Evolutionary conservation across 768 basidiomycete species (phyloP).

Genomic region (Pisolithus tinctorius): DNA sequence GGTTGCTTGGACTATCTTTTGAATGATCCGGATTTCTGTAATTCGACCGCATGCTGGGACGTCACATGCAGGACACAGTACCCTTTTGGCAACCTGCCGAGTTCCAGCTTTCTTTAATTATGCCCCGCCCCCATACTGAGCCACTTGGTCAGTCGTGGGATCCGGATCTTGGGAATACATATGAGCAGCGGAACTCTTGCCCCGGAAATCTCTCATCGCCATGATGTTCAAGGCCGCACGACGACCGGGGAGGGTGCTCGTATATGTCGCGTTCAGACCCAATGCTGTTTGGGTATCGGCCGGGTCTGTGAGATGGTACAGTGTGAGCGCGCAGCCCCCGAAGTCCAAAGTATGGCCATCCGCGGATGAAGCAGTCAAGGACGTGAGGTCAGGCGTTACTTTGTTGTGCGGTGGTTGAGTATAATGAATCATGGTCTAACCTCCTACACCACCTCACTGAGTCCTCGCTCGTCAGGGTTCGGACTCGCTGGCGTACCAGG

Average conservation of each 20-base stretch:
- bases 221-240: conserved; percentile 17
- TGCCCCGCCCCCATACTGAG: too few relatives aligned
- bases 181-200: background rate
- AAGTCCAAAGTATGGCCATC: conserved; percentile 72
- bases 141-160: too few relatives aligned
- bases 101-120: too few relatives aligned
- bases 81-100: too few relatives aligned
- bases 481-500: conserved; percentile 87
- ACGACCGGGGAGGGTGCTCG: conserved; percentile 9
- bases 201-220: background rate
- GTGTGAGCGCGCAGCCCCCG: conserved; percentile 19
- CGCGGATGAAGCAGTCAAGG: conserved; percentile 76
- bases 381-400: conserved; percentile 73
- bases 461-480: conserved; percentile 50
- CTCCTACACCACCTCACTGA: background rate
- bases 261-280: conserved; percentile 12
- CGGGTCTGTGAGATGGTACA: conserved; percentile 18
- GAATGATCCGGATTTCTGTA: background rate
- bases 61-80: too few relatives aligned
- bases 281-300: conserved; percentile 5
- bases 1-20: background rate
- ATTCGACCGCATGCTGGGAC: background rate
- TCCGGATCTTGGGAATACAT: background rate
- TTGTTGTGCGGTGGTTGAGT: conserved; percentile 75
- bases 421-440: conserved; percentile 1